phyloP scores from a whole-genome alignment of 2,329 filamentous ascomycete species.

The Aspergillus tanneri region DNA sequence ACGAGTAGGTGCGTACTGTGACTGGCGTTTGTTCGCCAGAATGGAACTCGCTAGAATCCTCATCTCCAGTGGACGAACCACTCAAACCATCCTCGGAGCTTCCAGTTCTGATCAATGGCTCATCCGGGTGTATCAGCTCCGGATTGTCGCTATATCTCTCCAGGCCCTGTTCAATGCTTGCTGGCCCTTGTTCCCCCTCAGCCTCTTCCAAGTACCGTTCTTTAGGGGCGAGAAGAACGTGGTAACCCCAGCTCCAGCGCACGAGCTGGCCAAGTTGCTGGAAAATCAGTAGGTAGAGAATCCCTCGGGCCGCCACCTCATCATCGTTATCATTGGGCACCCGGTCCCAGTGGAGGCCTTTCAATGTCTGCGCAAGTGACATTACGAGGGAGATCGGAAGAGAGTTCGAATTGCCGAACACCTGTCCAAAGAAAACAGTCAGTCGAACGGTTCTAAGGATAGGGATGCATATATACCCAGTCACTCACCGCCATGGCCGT shows the following conservation, averaged over 20 bases:
- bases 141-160: conserved; percentile 43
- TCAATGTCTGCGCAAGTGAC: conserved; percentile 86
- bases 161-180: conserved; percentile 40
- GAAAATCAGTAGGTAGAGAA: conserved; percentile 93
- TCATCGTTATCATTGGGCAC: conserved; percentile 92
- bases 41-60: conserved; percentile 26
- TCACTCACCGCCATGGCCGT: conserved; percentile 79
- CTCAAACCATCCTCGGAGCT: conserved; percentile 30
- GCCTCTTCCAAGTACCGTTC: conserved; percentile 52
- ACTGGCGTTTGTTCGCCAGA: conserved; percentile 46
- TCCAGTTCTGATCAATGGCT: conserved; percentile 36
- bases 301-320: conserved; percentile 88
- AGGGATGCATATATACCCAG: no score
- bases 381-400: conserved; percentile 94
- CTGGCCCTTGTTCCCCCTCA: conserved; percentile 37
- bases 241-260: conserved; percentile 97
- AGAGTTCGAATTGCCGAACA: conserved; percentile 98
- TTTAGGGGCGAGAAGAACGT: conserved; percentile 85
- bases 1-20: conserved; percentile 32
- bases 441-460: not conserved
- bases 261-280: conserved; percentile 95
- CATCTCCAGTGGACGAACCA: conserved; percentile 11
- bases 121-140: conserved; percentile 37
- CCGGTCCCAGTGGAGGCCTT: conserved; percentile 89
- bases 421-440: conserved; percentile 42